Evolutionary conservation across 2,329 filamentous ascomycete species (phyloP), one percentile per base, ranked within the genome.

Genomic region (Colletotrichum cordylinicola): DNA sequence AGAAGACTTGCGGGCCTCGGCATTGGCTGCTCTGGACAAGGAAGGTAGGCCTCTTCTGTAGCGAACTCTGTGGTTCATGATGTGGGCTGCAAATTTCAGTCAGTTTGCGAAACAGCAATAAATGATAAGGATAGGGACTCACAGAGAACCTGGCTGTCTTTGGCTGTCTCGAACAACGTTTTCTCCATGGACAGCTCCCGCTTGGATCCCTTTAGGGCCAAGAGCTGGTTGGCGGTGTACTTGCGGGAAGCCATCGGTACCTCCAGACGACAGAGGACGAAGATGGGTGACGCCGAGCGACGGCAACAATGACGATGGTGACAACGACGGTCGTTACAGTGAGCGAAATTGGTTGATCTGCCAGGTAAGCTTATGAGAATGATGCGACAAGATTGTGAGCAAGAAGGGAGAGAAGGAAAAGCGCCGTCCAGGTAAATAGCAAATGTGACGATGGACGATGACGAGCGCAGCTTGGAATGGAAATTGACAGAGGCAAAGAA

Each of bases 171-270:
- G 48, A 77, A 56, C 35, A 78, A 56, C 33, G 56, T 62, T 24
- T 52, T 60, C 68, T 77, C 74, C 8, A 71, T 60, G 13, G 27
- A 58, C 21, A 15, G 16, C 58, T 76, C 62, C 58, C 55, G 56
- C 52, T 67, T 67, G 18, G 66, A 55, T 21, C 70, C 66, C 48
- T 70, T 74, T 33, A 77, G 43, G 35, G 76, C 65, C 43, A 76
- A 24, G 27, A 77, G 76, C 69, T 76, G 35, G 18, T 60, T n/a
- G 29, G 55, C 31, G 31, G 31, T 76, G 67, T 77, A 77, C 60
- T 33, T 31, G 27, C n/a, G 62, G 33, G 35, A 56, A 56, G 67
- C 72, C 75, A 77, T 77, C n/a, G 69, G 7, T 21, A 16, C 27
- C 24, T 55, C 56, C 18, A 12, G 43, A 52, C n/a, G 10, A 52